Percentiles rank a stretch among this genome's conserved stretches.
These are phyloP conservation scores for Periconia sp. DNA, from an alignment of 2,329 filamentous ascomycete species.

Conservation along the genomic window DNA sequence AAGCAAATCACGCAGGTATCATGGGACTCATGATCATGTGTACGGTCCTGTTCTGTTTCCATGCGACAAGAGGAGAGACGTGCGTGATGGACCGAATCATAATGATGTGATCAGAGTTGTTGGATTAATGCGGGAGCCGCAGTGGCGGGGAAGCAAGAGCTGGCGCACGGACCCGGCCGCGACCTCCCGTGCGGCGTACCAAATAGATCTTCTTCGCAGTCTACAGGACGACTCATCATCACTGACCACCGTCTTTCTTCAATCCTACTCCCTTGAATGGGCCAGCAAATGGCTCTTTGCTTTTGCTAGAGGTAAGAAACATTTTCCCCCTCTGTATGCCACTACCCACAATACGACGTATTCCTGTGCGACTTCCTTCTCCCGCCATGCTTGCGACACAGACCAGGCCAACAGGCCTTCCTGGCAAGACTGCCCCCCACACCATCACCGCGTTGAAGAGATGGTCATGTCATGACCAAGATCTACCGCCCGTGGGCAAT, in stretches of 20 bases:
- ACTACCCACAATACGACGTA: constrained; percentile 19
- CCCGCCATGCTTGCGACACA: constrained; percentile 35
- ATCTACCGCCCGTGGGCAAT: constrained; percentile 69
- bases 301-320: background rate
- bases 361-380: constrained; percentile 17
- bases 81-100: constrained; percentile 8
- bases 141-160: too few species aligned
- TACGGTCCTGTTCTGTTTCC: constrained; percentile 16
- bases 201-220: too few species aligned
- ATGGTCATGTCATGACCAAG: constrained; percentile 78
- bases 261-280: too few species aligned
- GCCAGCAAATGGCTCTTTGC: background rate
- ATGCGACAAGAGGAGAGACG: constrained; percentile 23
- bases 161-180: too few species aligned
- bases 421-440: constrained; percentile 31
- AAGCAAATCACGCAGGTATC: constrained; percentile 81
- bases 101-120: too few species aligned
- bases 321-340: constrained; percentile 21
- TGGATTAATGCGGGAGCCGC: too few species aligned
- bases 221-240: too few species aligned
- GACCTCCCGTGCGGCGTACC: too few species aligned
- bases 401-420: constrained; percentile 21
- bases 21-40: constrained; percentile 13
- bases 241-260: too few species aligned
- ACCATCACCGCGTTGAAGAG: constrained; percentile 77